phyloP scores from a whole-genome alignment of 257 asterid genomes.

The Przewalskia tangutica region DNA sequence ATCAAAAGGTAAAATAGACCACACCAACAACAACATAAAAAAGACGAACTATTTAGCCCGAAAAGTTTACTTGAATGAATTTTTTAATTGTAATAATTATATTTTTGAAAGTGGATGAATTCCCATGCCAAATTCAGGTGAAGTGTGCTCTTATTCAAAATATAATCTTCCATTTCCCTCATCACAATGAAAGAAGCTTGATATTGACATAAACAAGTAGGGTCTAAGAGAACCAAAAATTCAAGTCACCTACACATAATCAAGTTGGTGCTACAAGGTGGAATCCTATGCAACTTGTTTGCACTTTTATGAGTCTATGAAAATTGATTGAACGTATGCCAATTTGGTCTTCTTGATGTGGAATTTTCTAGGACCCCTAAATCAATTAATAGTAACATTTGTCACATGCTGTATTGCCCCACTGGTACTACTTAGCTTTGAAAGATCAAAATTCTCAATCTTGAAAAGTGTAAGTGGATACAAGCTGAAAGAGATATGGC shows the following conservation, averaged over 20 bases:
- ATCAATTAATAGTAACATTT: not conserved
- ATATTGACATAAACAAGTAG: not conserved
- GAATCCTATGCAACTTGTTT: slow-evolving; percentile 13
- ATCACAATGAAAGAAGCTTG: not conserved
- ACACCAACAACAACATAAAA: not conserved
- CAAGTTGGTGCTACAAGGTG: not conserved
- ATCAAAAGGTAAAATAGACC: not conserved
- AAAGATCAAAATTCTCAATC: not conserved
- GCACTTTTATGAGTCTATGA: not conserved
- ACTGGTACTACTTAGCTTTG: not conserved
- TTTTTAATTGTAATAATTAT: too few species aligned
- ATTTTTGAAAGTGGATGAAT: not conserved
- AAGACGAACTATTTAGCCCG: not conserved
- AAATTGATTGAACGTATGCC: not conserved
- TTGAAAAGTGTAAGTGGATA: not conserved
- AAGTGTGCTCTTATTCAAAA: not conserved
- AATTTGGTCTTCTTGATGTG: not conserved
- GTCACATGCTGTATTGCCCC: slow-evolving; percentile 1
- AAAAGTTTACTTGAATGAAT: not conserved
- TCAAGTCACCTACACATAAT: not conserved
- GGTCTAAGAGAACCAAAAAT: not conserved
- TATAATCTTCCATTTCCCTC: not conserved
- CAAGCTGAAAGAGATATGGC: not conserved
- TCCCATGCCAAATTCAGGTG: not conserved
- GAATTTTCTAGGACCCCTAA: not conserved